Conservation (phyloP, 2,329 filamentous ascomycete genomes). For the Fusarium tanahbumbuense region DNA sequence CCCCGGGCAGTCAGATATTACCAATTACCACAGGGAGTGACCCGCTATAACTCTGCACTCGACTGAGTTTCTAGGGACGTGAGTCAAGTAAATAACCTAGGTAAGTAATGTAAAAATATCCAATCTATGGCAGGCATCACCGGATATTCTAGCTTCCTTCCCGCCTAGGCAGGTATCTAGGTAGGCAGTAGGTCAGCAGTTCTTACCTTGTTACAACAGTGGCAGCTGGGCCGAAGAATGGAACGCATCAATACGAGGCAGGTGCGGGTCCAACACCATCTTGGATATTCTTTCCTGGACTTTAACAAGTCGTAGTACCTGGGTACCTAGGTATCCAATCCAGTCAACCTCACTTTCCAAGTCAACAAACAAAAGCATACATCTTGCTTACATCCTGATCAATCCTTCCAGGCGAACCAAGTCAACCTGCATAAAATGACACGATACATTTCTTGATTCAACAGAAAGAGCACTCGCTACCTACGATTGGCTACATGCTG, state of each 20-base stretch:
- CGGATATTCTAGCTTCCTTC: conserved; percentile 3
- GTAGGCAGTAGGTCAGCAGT: neutral
- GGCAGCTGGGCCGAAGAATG: conserved; percentile 12
- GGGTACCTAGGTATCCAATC: neutral
- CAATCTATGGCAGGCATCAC: neutral
- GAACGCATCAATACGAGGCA: conserved; percentile 31
- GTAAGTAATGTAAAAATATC: neutral
- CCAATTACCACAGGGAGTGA: neutral
- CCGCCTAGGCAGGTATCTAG: neutral
- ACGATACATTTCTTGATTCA: neutral
- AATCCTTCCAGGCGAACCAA: neutral
- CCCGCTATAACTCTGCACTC: neutral
- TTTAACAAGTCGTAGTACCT: neutral
- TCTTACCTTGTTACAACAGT: neutral
- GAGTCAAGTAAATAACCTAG: neutral
- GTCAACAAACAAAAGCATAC: neutral
- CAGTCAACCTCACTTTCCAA: neutral
- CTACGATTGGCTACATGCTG: neutral
- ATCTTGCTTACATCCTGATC: neutral
- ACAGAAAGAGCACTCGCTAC: neutral
- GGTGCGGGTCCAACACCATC: conserved; percentile 22
- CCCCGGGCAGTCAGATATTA: neutral
- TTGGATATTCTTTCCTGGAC: neutral
- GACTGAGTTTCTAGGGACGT: neutral
- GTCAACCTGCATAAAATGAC: neutral